phyloP scores from a whole-genome alignment of 2,329 filamentous ascomycete species.

The Talaromyces sp. region DNA sequence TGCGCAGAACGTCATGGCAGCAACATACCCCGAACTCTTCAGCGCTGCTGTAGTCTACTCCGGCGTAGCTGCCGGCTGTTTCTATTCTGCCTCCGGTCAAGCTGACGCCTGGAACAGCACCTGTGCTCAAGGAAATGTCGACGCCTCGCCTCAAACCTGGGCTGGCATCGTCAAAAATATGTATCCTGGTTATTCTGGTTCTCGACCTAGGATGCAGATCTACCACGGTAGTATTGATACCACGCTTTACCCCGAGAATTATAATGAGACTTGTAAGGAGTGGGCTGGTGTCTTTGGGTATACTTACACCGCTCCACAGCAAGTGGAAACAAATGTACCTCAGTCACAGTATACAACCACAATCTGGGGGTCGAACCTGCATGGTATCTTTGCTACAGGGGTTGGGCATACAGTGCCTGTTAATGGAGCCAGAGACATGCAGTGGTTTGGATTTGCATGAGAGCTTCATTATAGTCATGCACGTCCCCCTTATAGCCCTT shows the following conservation, averaged over 20 bases:
- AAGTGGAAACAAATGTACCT: slow-evolving; percentile 19
- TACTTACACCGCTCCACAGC: slow-evolving; percentile 21
- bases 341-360: slow-evolving; percentile 24
- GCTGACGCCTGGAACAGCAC: slow-evolving; percentile 26
- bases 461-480: background rate
- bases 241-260: slow-evolving; percentile 53
- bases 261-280: slow-evolving; percentile 57
- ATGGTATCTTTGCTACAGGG: slow-evolving; percentile 26
- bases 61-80: slow-evolving; percentile 7
- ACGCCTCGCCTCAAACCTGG: slow-evolving; percentile 24
- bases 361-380: slow-evolving; percentile 23
- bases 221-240: slow-evolving; percentile 56
- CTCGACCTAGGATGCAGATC: slow-evolving; percentile 55
- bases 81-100: slow-evolving; percentile 20
- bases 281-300: slow-evolving; percentile 52
- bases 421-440: slow-evolving; percentile 24
- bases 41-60: slow-evolving; percentile 10
- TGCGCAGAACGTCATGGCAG: slow-evolving; percentile 19
- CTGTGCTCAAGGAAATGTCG: slow-evolving; percentile 23
- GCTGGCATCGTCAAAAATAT: slow-evolving; percentile 23
- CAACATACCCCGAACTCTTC: slow-evolving; percentile 16
- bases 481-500: no score
- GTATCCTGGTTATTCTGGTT: slow-evolving; percentile 40
- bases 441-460: slow-evolving; percentile 27
- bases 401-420: slow-evolving; percentile 25